Conservation (phyloP, 164 flowering plant genomes). For the Sedum album region DNA sequence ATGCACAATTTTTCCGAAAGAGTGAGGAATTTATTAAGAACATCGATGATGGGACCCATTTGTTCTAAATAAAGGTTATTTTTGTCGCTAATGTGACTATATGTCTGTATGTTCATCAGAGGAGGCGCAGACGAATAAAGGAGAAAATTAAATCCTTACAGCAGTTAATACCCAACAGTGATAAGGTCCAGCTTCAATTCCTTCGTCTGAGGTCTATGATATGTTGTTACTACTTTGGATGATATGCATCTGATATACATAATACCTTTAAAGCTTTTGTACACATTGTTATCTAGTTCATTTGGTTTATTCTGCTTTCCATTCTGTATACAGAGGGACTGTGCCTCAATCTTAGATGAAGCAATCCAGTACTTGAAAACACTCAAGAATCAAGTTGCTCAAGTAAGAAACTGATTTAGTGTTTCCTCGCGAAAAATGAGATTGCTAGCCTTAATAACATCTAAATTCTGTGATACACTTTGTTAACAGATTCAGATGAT, state of each 20-base stretch:
- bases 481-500: slow-evolving; percentile 1
- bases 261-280: background rate
- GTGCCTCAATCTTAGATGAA: slow-evolving; percentile 6
- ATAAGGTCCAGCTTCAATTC: background rate
- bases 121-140: slow-evolving; percentile 1
- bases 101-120: background rate
- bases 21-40: background rate
- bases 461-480: background rate
- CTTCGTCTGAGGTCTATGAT: background rate
- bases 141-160: slow-evolving; percentile 3
- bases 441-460: background rate
- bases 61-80: background rate
- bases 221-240: background rate
- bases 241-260: background rate
- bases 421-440: background rate
- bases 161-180: background rate
- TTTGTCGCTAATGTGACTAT: background rate
- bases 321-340: background rate
- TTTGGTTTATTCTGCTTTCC: background rate
- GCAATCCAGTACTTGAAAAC: background rate
- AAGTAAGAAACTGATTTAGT: background rate
- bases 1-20: background rate
- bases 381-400: background rate
- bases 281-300: no score
- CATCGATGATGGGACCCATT: background rate